Conservation (phyloP, 257 asterid species). For the Cruciata laevipes region DNA sequence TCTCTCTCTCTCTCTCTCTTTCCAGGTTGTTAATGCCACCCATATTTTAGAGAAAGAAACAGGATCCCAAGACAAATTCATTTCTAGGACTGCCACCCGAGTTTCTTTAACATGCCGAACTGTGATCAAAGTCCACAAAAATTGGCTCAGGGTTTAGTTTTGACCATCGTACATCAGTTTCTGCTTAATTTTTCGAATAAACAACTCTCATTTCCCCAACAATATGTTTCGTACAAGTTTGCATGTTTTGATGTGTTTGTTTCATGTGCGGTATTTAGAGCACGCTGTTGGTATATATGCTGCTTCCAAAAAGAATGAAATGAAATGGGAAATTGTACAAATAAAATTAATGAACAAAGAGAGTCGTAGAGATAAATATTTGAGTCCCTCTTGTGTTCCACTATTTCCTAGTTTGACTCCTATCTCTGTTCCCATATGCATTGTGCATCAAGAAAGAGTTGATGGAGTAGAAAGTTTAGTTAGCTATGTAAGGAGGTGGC, state of each 20-base stretch:
- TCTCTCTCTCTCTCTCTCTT: too few relatives aligned
- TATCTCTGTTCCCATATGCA: background rate
- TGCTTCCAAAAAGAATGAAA: background rate
- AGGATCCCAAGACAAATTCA: conserved; percentile 13
- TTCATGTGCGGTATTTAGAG: background rate
- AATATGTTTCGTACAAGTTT: too few relatives aligned
- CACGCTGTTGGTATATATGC: background rate
- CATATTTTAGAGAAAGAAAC: conserved; percentile 17
- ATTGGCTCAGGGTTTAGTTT: conserved; percentile 46
- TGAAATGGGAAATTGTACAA: background rate
- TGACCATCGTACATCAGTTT: background rate
- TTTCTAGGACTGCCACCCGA: conserved; percentile 60
- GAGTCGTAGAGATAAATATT: background rate
- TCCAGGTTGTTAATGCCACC: conserved; percentile 56
- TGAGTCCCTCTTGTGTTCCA: conserved; percentile 8
- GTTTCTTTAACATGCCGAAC: conserved; percentile 84
- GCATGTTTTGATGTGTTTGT: background rate
- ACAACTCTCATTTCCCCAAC: background rate
- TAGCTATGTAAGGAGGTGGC: conserved; percentile 26
- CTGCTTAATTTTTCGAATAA: background rate
- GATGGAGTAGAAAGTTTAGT: background rate
- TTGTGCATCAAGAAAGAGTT: background rate
- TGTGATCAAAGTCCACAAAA: conserved; percentile 60
- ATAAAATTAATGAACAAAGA: background rate
- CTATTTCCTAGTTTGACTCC: background rate